Evolutionary conservation across 208 protist genomes (phyloP).

Genomic region (Wallacemonas rigidus): DNA sequence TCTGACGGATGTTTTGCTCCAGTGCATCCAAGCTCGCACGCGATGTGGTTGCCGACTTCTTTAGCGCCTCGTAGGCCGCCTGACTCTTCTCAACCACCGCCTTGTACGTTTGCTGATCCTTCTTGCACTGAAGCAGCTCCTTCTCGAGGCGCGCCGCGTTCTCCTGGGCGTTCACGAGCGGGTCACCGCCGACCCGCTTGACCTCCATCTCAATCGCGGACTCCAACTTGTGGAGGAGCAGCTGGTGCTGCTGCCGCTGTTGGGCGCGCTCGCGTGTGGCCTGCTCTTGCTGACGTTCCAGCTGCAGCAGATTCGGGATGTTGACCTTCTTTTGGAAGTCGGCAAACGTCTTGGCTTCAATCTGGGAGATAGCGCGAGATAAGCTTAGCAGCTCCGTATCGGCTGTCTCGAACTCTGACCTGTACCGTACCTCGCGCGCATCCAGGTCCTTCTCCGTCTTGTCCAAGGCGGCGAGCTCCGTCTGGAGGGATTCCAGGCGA

Average conservation of each 20-base stretch:
- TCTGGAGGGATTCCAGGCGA: constrained; percentile 37
- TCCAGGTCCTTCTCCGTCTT: constrained; percentile 21
- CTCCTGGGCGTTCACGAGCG: constrained; percentile 44
- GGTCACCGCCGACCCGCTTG: constrained; percentile 47
- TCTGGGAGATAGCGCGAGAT: constrained; percentile 50
- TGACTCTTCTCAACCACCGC: constrained; percentile 53
- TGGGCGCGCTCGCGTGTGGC: constrained; percentile 56
- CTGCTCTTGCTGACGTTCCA: constrained; percentile 76
- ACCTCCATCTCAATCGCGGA: constrained; percentile 73
- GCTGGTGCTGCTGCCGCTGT: constrained; percentile 67
- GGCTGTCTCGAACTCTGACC: constrained; percentile 37
- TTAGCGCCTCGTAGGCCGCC: constrained; percentile 39
- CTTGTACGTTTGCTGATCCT: constrained; percentile 61
- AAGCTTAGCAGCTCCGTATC: constrained; percentile 59
- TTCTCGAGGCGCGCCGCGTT: constrained; percentile 37
- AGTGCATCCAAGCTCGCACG: constrained; percentile 58
- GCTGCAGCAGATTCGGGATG: constrained; percentile 86
- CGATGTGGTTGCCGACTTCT: constrained; percentile 33
- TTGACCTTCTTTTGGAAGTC: constrained; percentile 89
- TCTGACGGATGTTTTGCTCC: constrained; percentile 63
- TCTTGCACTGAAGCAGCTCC: constrained; percentile 62
- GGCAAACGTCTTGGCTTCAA: constrained; percentile 89
- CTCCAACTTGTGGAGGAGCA: constrained; percentile 79
- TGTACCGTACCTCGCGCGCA: constrained; percentile 23
- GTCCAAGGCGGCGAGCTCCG: constrained; percentile 39